These are phyloP conservation scores for Nitzschia sp. DNA, from an alignment of 108 stramenopile species.

Conservation along the genomic window DNA sequence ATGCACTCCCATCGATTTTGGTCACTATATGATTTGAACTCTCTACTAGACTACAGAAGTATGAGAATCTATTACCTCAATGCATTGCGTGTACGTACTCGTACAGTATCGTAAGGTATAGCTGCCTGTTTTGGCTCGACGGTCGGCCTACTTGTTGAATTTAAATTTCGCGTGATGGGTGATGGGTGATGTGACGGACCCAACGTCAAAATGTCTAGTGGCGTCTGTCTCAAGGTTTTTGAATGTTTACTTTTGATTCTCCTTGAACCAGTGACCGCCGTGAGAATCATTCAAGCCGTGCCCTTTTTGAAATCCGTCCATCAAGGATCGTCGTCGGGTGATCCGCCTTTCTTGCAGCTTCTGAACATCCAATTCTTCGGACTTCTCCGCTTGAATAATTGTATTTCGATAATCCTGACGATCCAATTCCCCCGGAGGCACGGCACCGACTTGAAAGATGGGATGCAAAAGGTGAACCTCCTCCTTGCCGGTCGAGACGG, in stretches of 20 bases:
- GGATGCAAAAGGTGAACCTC: slow-evolving; percentile 72
- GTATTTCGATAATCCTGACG: slow-evolving; percentile 2
- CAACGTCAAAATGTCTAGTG: too few relatives aligned
- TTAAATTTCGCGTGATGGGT: too few relatives aligned
- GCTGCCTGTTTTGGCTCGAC: too few relatives aligned
- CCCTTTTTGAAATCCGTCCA: slow-evolving; percentile 37
- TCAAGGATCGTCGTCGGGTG: slow-evolving; percentile 40
- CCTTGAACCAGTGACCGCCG: slow-evolving; percentile 70
- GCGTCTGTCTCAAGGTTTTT: too few relatives aligned
- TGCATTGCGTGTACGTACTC: too few relatives aligned
- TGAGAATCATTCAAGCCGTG: slow-evolving; percentile 67
- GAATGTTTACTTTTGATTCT: slow-evolving; percentile 23
- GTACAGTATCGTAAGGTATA: too few relatives aligned
- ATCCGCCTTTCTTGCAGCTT: slow-evolving; percentile 25
- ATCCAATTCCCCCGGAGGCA: slow-evolving; percentile 30
- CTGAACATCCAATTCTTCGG: slow-evolving; percentile 17
- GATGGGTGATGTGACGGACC: too few relatives aligned
- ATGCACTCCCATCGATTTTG: too few relatives aligned
- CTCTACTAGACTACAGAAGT: too few relatives aligned
- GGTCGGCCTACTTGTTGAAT: too few relatives aligned
- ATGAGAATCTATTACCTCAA: too few relatives aligned
- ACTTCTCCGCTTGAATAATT: background rate
- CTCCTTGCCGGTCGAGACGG: slow-evolving; percentile 72
- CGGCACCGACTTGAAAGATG: slow-evolving; percentile 66
- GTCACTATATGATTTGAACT: too few relatives aligned